These are phyloP conservation scores for Xenoacremonium recifei DNA, from an alignment of 2,329 filamentous ascomycete genomes.

Conservation along the genomic window DNA sequence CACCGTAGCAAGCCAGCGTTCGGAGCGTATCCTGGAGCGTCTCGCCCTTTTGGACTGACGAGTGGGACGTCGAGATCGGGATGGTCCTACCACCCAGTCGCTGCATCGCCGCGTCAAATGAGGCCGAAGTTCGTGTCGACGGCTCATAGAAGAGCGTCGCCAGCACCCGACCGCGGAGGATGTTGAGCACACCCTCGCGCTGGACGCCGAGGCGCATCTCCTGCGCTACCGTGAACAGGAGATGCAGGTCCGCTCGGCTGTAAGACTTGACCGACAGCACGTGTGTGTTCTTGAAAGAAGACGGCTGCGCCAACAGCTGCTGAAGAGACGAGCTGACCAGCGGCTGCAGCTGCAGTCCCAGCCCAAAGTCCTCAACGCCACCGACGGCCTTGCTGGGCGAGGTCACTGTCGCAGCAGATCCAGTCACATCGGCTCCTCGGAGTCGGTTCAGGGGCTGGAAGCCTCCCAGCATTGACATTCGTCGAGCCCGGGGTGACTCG, in stretches of 20 bases:
- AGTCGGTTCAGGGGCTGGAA: conserved; percentile 30
- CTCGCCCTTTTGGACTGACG: conserved; percentile 93
- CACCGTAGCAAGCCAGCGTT: conserved; percentile 89
- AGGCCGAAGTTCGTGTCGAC: conserved; percentile 90
- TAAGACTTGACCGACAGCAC: conserved; percentile 93
- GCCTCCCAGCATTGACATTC: conserved; percentile 28
- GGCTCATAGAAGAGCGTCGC: conserved; percentile 98
- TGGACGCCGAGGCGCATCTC: conserved; percentile 97
- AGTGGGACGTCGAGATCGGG: conserved; percentile 76
- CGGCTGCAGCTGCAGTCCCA: conserved; percentile 45
- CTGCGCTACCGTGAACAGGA: conserved; percentile 93
- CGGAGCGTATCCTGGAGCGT: conserved; percentile 89
- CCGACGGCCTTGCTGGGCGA: conserved; percentile 22
- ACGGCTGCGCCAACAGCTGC: conserved; percentile 70
- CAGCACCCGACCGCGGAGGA: conserved; percentile 82
- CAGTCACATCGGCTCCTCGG: conserved; percentile 25
- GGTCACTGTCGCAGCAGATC: conserved; percentile 14
- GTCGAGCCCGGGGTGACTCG: conserved; percentile 36
- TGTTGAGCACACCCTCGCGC: conserved; percentile 82
- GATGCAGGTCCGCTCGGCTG: conserved; percentile 79
- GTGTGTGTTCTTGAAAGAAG: conserved; percentile 85
- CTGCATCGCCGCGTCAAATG: conserved; percentile 98
- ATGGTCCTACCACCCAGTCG: conserved; percentile 87
- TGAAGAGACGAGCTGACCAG: conserved; percentile 62
- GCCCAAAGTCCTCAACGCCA: conserved; percentile 44